Percentiles rank a stretch among this genome's conserved stretches.
Conservation (phyloP, 1,139 yeast species). For the Protomyces lactucae-debilis region DNA sequence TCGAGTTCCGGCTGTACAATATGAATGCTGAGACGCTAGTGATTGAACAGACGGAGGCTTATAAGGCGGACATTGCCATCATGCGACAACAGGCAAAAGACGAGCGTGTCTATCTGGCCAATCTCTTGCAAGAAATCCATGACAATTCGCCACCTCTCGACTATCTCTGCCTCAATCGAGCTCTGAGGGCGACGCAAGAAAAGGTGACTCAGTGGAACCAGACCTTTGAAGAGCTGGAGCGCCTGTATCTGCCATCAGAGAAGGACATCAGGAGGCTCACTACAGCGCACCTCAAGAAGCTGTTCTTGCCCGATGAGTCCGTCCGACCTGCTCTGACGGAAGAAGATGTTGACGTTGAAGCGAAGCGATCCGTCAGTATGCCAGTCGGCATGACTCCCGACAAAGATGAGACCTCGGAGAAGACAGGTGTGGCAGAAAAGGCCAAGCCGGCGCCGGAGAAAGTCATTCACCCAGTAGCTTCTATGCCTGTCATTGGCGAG, state of each 20-base stretch:
- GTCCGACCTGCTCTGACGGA: not conserved
- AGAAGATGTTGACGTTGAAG: not conserved
- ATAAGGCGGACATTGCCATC: conserved; percentile 55
- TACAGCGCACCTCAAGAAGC: conserved; percentile 74
- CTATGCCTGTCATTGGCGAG: conserved; percentile 8
- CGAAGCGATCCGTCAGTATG: conserved; percentile 17
- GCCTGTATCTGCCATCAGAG: conserved; percentile 77
- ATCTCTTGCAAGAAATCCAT: conserved; percentile 52
- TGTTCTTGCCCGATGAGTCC: conserved; percentile 43
- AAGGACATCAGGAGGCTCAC: conserved; percentile 89
- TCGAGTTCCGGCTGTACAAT: conserved; percentile 63
- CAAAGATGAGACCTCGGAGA: not conserved
- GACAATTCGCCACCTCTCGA: conserved; percentile 56
- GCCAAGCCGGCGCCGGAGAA: not conserved
- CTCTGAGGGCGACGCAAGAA: conserved; percentile 69
- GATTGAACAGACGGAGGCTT: conserved; percentile 62
- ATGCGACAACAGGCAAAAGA: conserved; percentile 51
- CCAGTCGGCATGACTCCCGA: not conserved
- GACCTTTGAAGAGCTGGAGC: conserved; percentile 79
- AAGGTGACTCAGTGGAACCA: conserved; percentile 82
- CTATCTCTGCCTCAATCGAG: conserved; percentile 63
- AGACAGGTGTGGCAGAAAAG: not conserved
- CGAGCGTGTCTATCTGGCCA: conserved; percentile 50
- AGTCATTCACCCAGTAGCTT: not conserved
- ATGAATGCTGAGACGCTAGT: conserved; percentile 73